Conservation (phyloP, 2,329 filamentous ascomycete genomes). For the Helicocarpus griseus region DNA sequence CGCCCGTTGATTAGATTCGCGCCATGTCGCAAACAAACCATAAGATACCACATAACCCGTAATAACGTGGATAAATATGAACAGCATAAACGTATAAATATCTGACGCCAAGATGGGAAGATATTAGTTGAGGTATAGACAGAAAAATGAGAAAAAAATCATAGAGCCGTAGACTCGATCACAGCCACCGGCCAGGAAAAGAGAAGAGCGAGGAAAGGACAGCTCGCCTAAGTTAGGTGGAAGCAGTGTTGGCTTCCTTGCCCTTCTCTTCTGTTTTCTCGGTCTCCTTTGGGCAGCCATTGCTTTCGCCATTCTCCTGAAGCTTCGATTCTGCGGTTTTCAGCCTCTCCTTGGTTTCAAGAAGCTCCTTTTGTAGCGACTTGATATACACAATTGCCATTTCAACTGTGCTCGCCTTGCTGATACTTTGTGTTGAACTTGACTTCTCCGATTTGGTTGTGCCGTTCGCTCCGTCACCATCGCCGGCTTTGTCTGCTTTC, state of each 20-base stretch:
- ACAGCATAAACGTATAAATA: too few species aligned
- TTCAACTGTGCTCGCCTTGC: constrained; percentile 96
- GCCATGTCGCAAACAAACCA: too few species aligned
- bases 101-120: too few species aligned
- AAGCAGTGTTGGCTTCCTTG: neutral
- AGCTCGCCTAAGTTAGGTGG: neutral
- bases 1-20: too few species aligned
- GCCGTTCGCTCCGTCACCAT: constrained; percentile 26
- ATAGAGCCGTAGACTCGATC: too few species aligned
- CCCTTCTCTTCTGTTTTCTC: neutral
- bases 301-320: neutral
- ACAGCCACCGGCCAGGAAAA: too few species aligned
- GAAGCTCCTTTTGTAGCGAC: constrained; percentile 63
- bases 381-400: constrained; percentile 94
- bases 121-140: too few species aligned
- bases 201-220: too few species aligned
- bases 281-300: neutral
- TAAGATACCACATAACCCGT: neutral
- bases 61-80: neutral
- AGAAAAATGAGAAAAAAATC: too few species aligned
- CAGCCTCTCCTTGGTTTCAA: constrained; percentile 54
- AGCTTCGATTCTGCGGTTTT: constrained; percentile 53
- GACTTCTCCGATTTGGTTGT: constrained; percentile 40
- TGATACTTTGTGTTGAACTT: constrained; percentile 54
- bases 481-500: constrained; percentile 29